These are phyloP conservation scores for Aspergillus calidoustus DNA, from an alignment of 2,329 filamentous ascomycete species.

Conservation along the genomic window DNA sequence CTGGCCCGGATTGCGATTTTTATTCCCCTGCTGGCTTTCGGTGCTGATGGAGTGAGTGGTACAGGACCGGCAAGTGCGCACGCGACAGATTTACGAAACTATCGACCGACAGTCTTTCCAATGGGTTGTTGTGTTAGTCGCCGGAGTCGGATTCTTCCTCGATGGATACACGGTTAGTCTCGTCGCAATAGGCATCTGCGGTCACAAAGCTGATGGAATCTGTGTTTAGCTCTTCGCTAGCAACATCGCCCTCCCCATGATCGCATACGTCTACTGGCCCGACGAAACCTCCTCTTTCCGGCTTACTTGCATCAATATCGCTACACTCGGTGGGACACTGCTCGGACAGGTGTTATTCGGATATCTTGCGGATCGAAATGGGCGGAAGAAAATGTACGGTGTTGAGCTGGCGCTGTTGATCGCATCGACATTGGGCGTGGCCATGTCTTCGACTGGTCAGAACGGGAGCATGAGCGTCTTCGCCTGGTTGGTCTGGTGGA, in stretches of 20 bases:
- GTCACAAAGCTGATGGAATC: background rate
- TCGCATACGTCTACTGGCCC: slow-evolving; percentile 54
- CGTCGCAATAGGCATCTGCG: background rate
- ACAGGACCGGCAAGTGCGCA: slow-evolving; percentile 49
- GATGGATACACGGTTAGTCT: slow-evolving; percentile 48
- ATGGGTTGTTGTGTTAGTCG: slow-evolving; percentile 51
- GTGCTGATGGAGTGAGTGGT: background rate
- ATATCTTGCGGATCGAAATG: slow-evolving; percentile 52
- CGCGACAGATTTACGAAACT: slow-evolving; percentile 50
- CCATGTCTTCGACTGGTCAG: slow-evolving; percentile 51
- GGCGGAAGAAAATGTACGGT: slow-evolving; percentile 57
- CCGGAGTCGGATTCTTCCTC: slow-evolving; percentile 56
- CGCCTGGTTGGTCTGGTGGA: slow-evolving; percentile 54
- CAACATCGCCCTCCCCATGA: slow-evolving; percentile 56
- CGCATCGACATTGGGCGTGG: slow-evolving; percentile 51
- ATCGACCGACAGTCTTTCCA: slow-evolving; percentile 50
- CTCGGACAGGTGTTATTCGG: slow-evolving; percentile 55
- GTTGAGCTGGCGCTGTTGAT: slow-evolving; percentile 55
- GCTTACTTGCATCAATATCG: slow-evolving; percentile 50
- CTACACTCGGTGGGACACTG: slow-evolving; percentile 52
- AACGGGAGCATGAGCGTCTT: slow-evolving; percentile 50
- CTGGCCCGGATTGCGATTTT: background rate
- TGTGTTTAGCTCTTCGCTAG: slow-evolving; percentile 50
- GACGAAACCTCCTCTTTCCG: slow-evolving; percentile 40
- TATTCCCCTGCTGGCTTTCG: background rate